Conservation (phyloP, 306 rosid species). For the Carpinus viminea region DNA sequence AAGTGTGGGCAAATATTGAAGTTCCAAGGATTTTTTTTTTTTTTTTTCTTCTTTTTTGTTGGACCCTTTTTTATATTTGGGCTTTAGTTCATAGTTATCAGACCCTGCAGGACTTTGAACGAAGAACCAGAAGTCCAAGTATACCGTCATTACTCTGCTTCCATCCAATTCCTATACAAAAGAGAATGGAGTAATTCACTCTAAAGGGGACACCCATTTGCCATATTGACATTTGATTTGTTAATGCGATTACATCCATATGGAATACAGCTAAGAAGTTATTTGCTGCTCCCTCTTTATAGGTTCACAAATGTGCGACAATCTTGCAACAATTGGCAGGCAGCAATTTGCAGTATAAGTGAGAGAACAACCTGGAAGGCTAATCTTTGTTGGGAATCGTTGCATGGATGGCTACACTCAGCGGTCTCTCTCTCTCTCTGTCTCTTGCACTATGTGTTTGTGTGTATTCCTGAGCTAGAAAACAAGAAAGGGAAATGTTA, state of each 20-base stretch:
- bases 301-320: conserved; percentile 99
- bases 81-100: no score
- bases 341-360: conserved; percentile 81
- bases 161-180: not conserved
- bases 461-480: not conserved
- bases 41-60: no score
- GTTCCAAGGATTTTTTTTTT: no score
- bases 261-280: conserved; percentile 21
- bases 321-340: conserved; percentile 90
- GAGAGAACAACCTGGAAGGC: conserved; percentile 79
- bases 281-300: conserved; percentile 20
- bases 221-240: not conserved
- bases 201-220: not conserved
- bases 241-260: conserved; percentile 15
- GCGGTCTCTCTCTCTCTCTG: conserved; percentile 65
- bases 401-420: conserved; percentile 80
- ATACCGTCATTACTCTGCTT: not conserved
- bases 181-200: not conserved
- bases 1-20: no score
- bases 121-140: not conserved
- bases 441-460: conserved; percentile 31
- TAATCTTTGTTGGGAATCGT: conserved; percentile 79
- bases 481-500: not conserved
- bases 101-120: not conserved
- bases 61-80: not conserved